Percentiles rank a stretch among this genome's conserved stretches.
Conservation (phyloP, 106 monocot genomes). For the Amphibolis antarctica region DNA sequence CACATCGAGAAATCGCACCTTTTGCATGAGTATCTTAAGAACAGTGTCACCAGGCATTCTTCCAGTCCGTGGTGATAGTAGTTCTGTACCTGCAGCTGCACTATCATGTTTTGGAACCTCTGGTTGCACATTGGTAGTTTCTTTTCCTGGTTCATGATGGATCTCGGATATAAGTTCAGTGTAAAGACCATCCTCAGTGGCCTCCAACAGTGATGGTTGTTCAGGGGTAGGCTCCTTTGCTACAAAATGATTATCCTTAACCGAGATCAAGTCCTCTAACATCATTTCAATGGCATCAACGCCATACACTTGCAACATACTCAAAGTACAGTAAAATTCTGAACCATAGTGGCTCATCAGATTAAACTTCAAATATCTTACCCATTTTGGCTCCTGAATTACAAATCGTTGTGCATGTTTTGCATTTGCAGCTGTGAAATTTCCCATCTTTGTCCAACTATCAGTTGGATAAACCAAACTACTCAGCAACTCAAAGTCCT, state of each 20-base stretch:
- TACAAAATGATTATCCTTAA: slow-evolving; percentile 26
- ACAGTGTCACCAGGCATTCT: slow-evolving; percentile 81
- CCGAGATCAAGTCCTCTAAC: slow-evolving; percentile 80
- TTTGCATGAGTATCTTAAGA: slow-evolving; percentile 84
- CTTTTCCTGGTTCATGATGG: slow-evolving; percentile 19
- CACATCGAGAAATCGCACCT: slow-evolving; percentile 69
- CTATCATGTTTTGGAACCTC: slow-evolving; percentile 15
- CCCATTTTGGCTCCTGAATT: slow-evolving; percentile 75
- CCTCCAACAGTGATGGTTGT: slow-evolving; percentile 13
- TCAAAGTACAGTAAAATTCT: slow-evolving; percentile 86
- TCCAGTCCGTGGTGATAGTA: slow-evolving; percentile 12
- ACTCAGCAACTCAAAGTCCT: slow-evolving; percentile 63
- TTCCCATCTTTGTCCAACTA: slow-evolving; percentile 54
- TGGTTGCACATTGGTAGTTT: slow-evolving; percentile 17
- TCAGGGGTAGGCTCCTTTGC: slow-evolving; percentile 29
- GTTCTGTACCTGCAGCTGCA: slow-evolving; percentile 18
- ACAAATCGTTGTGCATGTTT: slow-evolving; percentile 69
- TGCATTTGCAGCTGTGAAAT: slow-evolving; percentile 56
- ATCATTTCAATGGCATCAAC: slow-evolving; percentile 88
- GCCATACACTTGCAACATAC: slow-evolving; percentile 71
- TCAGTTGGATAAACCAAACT: slow-evolving; percentile 76
- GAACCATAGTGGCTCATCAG: slow-evolving; percentile 71
- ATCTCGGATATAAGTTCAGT: slow-evolving; percentile 17
- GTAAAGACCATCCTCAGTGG: slow-evolving; percentile 19
- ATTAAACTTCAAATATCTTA: slow-evolving; percentile 65